Percentiles rank a stretch among this genome's conserved stretches.
These are phyloP conservation scores for Brassica hybrid DNA, from an alignment of 441 rosid genomes.

Conservation along the genomic window DNA sequence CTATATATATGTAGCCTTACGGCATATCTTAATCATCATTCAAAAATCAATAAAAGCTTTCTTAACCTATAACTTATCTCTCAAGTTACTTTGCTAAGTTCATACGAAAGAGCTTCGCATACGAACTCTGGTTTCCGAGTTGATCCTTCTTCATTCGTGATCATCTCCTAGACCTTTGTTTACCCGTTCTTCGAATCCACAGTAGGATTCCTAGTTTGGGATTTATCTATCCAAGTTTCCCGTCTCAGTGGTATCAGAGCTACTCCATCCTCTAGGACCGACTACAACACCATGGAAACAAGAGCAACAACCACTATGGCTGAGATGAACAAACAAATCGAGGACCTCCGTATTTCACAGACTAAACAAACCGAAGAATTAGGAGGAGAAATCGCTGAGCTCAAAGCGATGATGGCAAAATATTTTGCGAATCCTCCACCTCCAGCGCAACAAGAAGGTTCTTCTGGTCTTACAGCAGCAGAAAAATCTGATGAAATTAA, in stretches of 20 bases:
- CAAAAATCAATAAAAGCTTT: no score
- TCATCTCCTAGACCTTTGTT: no score
- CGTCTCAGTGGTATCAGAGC: not conserved
- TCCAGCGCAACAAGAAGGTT: not conserved
- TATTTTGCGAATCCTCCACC: not conserved
- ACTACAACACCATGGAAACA: not conserved
- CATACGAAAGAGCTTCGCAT: no score
- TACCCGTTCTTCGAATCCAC: no score
- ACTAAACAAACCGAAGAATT: not conserved
- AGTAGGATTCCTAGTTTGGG: not conserved
- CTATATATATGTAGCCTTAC: no score
- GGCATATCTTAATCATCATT: no score
- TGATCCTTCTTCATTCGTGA: no score
- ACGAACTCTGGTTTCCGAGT: no score
- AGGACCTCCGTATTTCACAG: not conserved
- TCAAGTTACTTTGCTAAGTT: no score
- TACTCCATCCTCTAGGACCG: not conserved
- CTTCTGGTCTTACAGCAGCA: not conserved
- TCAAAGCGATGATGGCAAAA: not conserved
- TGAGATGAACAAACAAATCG: not conserved
- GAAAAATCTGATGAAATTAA: not conserved
- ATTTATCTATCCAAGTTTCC: not conserved
- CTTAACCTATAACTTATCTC: no score
- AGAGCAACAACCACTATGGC: not conserved
- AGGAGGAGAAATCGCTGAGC: not conserved